phyloP scores from a whole-genome alignment of 768 basidiomycete genomes.

The Agaricus blazei region DNA sequence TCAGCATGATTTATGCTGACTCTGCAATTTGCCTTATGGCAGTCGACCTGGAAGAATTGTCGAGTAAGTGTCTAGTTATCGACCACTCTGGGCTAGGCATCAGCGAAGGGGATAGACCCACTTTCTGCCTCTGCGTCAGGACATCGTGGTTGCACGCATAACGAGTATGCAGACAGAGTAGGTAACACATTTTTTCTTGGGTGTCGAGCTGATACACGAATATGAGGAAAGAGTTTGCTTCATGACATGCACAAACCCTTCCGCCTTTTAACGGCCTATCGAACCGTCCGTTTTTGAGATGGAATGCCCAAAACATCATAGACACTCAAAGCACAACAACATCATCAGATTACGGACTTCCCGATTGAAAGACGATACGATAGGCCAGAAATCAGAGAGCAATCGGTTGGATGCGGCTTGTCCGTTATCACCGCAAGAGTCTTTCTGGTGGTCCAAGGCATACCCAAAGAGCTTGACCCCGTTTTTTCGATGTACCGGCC shows the following conservation, averaged over 20 bases:
- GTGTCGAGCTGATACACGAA: neutral
- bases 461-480: no score
- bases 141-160: slow-evolving; percentile 4
- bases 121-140: slow-evolving; percentile 4
- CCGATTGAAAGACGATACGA: no score
- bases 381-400: no score
- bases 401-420: no score
- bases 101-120: neutral
- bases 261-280: neutral
- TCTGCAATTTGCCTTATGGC: neutral
- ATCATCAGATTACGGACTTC: no score
- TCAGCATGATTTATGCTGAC: neutral
- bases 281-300: neutral
- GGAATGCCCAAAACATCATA: no score
- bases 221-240: neutral
- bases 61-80: neutral
- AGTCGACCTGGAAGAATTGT: neutral
- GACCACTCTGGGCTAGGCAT: no score
- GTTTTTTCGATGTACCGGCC: no score
- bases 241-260: neutral
- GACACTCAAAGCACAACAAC: no score
- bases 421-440: no score
- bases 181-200: neutral
- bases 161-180: slow-evolving; percentile 6
- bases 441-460: no score